Evolutionary conservation across 805 yeast genomes (phyloP), one percentile per base, ranked within the genome.

Genomic region (Citeromyces matritensis): DNA sequence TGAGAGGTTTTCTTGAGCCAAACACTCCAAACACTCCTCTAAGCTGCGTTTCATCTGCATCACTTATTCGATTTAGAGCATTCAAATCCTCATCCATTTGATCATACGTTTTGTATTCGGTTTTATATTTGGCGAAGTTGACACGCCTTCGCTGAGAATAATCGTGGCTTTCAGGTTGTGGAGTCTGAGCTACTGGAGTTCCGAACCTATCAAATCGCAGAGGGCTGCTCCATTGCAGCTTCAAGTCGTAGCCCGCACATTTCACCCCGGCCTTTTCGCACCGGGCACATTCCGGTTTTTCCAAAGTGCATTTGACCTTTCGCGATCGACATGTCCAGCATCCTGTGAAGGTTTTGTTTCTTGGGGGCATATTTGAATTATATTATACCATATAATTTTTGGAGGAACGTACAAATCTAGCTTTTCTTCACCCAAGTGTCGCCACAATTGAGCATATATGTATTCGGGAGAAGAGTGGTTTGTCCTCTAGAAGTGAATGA

Each of bases 1-100:
- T 30, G 6, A 30, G 29, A 24, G 27, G 19, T 15, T 21, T 8
- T 48, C 30, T 32, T 43, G 34, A 35, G 40, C 39, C 63, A 42
- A 84, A 82, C 1, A 82, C 91, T 1, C 93, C 94, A 57, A 83
- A 85, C 9, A 91, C 93, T 1, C 94, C 94, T 28, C 65, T 51
- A 4, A 65, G 43, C 53, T 66, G 61, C 0, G 83, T 75, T 30
- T 11, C 15, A 3, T 30, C 29, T 25, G 12, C 23, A 23, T n/a
- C 33, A 8, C 15, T 15, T 9, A 21, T 14, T 24, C 37, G 34
- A 6, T 59, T 52, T 14, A 83, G 51, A 4, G 58, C 45, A 2
- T 68, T 63, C 30, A 81, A 55, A 41, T 80, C 83, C 27, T 59
- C 58, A 48, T 85, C 94, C 73, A 85, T 75, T 13, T 83, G 93